Evolutionary conservation across 139 green algal species (phyloP).

Genomic region (Dunaliella primolecta): DNA sequence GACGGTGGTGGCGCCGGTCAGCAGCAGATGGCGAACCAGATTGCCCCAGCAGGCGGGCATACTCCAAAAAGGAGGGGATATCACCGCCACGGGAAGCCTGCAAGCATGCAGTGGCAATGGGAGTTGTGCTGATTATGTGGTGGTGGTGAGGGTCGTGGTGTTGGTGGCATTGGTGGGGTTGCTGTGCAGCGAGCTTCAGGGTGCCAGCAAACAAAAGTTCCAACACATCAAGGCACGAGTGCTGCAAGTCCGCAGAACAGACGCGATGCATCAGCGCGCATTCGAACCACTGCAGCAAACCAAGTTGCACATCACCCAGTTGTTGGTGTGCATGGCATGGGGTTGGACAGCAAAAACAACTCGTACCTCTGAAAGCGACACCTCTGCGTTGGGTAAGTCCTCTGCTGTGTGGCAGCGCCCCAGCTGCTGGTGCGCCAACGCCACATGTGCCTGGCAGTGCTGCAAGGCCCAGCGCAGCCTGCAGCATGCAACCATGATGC

Average conservation of each 20-base stretch:
- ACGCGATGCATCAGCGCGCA: too few species aligned
- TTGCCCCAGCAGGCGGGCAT: not conserved
- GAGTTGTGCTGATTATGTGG: not conserved
- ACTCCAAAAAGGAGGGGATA: not conserved
- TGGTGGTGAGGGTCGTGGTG: too few species aligned
- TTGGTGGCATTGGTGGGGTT: too few species aligned
- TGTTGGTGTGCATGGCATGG: too few species aligned
- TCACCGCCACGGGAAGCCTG: not conserved
- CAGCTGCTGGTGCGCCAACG: constrained; percentile 22
- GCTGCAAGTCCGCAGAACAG: too few species aligned
- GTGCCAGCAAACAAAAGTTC: too few species aligned
- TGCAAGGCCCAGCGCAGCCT: constrained; percentile 13
- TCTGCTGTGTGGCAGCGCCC: not conserved
- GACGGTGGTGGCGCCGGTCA: not conserved
- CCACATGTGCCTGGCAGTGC: not conserved
- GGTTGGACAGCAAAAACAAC: too few species aligned
- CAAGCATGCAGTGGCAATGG: not conserved
- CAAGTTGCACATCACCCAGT: too few species aligned
- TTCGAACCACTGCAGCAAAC: too few species aligned
- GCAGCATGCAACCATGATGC: constrained; percentile 4
- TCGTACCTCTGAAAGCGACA: not conserved
- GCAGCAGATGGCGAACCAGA: not conserved
- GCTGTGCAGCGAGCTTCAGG: too few species aligned
- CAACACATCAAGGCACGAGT: too few species aligned
- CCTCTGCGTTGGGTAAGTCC: not conserved